Evolutionary conservation across 2,329 filamentous ascomycete species (phyloP).

Genomic region (Hymenoscyphus fructigenus): DNA sequence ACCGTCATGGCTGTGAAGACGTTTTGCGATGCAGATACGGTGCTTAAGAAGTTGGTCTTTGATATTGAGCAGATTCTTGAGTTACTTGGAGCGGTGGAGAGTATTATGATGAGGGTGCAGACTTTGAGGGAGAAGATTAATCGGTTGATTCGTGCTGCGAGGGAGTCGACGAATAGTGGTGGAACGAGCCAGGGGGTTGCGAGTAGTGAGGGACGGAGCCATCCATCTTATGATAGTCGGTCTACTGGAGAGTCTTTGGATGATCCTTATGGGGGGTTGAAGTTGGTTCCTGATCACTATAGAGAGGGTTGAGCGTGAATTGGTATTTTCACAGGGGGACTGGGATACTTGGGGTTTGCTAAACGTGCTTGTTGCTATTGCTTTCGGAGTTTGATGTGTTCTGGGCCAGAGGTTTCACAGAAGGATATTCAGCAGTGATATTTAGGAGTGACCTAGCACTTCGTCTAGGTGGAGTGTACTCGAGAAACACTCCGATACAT

Average conservation of each 20-base stretch:
- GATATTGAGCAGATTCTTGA: constrained; percentile 49
- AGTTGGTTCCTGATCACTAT: constrained; percentile 6
- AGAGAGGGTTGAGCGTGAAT: constrained; percentile 2
- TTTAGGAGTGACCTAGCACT: not conserved
- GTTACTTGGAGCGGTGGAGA: constrained; percentile 41
- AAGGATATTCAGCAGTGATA: not conserved
- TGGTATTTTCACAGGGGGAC: not conserved
- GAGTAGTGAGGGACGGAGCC: not conserved
- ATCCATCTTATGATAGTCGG: constrained; percentile 13
- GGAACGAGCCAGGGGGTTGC: constrained; percentile 9
- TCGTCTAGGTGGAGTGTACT: not conserved
- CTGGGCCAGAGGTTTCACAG: not conserved
- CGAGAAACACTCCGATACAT: not conserved
- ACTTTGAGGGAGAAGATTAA: constrained; percentile 29
- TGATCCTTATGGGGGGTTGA: constrained; percentile 5
- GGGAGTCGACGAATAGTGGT: constrained; percentile 15
- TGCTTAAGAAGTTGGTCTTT: constrained; percentile 48
- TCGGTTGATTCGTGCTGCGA: constrained; percentile 27
- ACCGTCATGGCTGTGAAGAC: constrained; percentile 49
- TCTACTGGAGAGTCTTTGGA: not conserved
- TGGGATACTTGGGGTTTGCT: not conserved
- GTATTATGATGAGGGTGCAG: constrained; percentile 31
- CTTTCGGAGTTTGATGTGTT: not conserved
- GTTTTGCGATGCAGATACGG: constrained; percentile 49
- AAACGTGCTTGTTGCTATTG: not conserved